phyloP scores from a whole-genome alignment of 495 filamentous ascomycete genomes.

The Trypethelium eluteriae region DNA sequence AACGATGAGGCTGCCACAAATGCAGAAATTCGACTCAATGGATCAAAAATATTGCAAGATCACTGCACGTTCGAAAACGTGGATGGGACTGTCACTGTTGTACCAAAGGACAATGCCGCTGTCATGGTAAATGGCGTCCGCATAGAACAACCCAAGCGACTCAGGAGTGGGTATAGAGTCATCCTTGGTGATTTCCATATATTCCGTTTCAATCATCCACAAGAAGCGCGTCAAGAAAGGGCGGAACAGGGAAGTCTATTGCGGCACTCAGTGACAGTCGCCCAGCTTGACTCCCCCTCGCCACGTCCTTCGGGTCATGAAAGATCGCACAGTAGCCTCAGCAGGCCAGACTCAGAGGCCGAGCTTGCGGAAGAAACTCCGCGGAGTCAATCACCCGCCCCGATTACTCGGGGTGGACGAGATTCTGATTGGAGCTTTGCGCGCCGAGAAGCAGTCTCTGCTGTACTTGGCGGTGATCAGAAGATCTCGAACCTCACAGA shows the following conservation, averaged over 20 bases:
- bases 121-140: constrained; percentile 97
- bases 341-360: constrained; percentile 54
- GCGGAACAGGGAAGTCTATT: constrained; percentile 75
- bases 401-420: constrained; percentile 54
- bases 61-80: constrained; percentile 92
- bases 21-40: constrained; percentile 87
- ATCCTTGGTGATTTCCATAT: constrained; percentile 99
- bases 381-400: constrained; percentile 71
- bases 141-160: constrained; percentile 68
- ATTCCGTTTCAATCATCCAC: constrained; percentile 95
- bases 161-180: constrained; percentile 87
- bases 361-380: constrained; percentile 63
- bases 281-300: constrained; percentile 65
- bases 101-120: constrained; percentile 80
- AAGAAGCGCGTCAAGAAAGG: constrained; percentile 88
- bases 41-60: constrained; percentile 80
- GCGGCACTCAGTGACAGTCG: constrained; percentile 79
- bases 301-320: constrained; percentile 58
- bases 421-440: constrained; percentile 97
- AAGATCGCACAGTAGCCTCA: constrained; percentile 49
- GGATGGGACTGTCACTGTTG: constrained; percentile 81
- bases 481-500: constrained; percentile 82
- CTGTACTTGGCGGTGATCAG: constrained; percentile 84
- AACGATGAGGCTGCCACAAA: constrained; percentile 77
- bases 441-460: constrained; percentile 80